Percentiles rank a stretch among this genome's conserved stretches.
Evolutionary conservation across 78 protist genomes (phyloP).

Genomic region (Pigoraptor vietnamica): DNA sequence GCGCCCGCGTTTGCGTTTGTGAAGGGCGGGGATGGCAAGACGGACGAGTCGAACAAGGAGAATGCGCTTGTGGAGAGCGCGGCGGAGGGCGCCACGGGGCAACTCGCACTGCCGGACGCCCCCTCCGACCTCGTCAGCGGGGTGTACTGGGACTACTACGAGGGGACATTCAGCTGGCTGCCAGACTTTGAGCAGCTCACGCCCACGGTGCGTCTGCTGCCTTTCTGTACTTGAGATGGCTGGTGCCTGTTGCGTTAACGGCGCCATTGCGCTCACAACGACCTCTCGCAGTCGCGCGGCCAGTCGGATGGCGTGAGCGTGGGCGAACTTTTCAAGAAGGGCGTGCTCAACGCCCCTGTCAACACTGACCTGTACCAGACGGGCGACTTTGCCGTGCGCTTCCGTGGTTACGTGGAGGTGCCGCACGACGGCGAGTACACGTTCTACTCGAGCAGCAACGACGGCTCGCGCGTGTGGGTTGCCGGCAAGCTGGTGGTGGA

Average conservation of each 20-base stretch:
- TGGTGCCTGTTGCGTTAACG: no score
- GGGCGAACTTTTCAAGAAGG: not conserved
- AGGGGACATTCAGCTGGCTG: not conserved
- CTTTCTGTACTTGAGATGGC: no score
- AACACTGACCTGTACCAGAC: not conserved
- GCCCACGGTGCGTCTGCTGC: not conserved
- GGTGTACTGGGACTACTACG: not conserved
- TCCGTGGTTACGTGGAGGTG: not conserved
- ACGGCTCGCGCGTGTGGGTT: not conserved
- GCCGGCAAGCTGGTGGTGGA: not conserved
- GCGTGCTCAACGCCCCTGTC: not conserved
- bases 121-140: not conserved
- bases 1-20: not conserved
- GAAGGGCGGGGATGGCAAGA: not conserved
- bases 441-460: not conserved
- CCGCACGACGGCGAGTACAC: not conserved
- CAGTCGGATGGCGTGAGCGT: not conserved
- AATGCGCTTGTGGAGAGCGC: not conserved
- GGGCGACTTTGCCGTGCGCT: not conserved
- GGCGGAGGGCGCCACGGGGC: not conserved
- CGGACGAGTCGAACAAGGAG: not conserved
- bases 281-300: not conserved
- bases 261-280: no score
- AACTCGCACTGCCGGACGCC: not conserved
- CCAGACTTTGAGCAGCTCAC: not conserved